Evolutionary conservation across 805 yeast genomes (phyloP), one percentile per base, ranked within the genome.

Genomic region (Saccharomycopsis amapae): DNA sequence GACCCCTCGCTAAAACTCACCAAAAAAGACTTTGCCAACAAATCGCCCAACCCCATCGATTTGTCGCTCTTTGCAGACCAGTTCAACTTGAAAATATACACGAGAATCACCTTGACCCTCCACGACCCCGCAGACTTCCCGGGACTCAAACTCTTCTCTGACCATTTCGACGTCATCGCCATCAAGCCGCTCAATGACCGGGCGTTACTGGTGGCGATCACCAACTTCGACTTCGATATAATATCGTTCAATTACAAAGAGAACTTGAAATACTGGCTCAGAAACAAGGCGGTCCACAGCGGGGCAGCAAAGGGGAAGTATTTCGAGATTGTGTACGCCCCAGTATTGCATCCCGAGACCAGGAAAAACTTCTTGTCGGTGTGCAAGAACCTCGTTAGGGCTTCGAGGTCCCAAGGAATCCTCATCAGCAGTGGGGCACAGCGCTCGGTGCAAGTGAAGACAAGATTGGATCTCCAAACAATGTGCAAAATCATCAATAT

Each of bases 251-350:
- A 83, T 44, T 73, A 82, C 59, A 64, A 74, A 22, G 67, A 70
- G 36, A 73, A 85, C 47, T 63, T 87, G 40, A 90, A 95, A 0
- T 80, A 77, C 52, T 85, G 79, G 59, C 65, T 93, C 53, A 83
- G 83, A 55, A 96, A 88, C 64, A 87, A 88, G 56, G 78, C 86
- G 1, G 71, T 87, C 6, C 84, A 96, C 36, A 78, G 87, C 35
- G 96, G 95, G 1, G 70, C 85, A 3, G 81, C 81, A 17, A 75
- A 87, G 42, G 97, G 97, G 2, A 74, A 87, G 22, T 78, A 78
- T 53, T 75, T 93, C 52, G 98, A 93, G 59, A 72, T 93, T 6
- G 72, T 30, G 38, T 55, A n/a, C 45, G 32, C 37, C 5, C 46
- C 40, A 44, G 42, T 28, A 56, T 58, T 38, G 37, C 58, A 59